Evolutionary conservation across 1,139 yeast genomes (phyloP).

Genomic region (Yamadazyma membranifaciens): DNA sequence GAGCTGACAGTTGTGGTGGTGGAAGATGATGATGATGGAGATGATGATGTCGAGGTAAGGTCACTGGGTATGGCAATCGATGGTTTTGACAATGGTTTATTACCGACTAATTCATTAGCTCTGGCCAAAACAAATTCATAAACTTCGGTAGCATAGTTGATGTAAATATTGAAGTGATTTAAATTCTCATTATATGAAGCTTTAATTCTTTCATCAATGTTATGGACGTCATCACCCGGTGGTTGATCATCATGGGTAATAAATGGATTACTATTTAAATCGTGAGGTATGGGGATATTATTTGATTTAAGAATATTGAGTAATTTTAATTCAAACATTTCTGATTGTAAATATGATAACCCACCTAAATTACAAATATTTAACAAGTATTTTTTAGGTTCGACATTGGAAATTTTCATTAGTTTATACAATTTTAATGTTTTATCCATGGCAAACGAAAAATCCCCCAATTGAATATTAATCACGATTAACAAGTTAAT

Average conservation of each 20-base stretch:
- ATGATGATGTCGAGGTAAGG: neutral
- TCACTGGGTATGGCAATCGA: neutral
- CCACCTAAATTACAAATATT: constrained; percentile 75
- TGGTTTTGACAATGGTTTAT: neutral
- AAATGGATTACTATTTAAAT: constrained; percentile 4
- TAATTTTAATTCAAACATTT: constrained; percentile 51
- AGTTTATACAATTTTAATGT: constrained; percentile 68
- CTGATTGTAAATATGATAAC: constrained; percentile 67
- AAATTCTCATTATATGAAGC: neutral
- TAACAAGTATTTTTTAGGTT: constrained; percentile 61
- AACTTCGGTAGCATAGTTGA: constrained; percentile 4
- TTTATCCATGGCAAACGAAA: constrained; percentile 58
- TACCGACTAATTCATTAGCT: constrained; percentile 25
- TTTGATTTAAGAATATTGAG: constrained; percentile 31
- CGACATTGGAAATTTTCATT: constrained; percentile 71
- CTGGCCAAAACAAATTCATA: constrained; percentile 46
- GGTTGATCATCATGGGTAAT: neutral
- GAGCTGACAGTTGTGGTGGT: neutral
- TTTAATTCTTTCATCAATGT: neutral
- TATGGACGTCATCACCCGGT: neutral
- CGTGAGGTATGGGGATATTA: constrained; percentile 15
- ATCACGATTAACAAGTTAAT: constrained; percentile 69
- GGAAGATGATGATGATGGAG: neutral
- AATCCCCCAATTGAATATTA: constrained; percentile 65
- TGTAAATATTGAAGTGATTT: constrained; percentile 2